Base-by-base conservation (phyloP, 768 basidiomycete species). In the Rhizopogon vesiculosus region DNA sequence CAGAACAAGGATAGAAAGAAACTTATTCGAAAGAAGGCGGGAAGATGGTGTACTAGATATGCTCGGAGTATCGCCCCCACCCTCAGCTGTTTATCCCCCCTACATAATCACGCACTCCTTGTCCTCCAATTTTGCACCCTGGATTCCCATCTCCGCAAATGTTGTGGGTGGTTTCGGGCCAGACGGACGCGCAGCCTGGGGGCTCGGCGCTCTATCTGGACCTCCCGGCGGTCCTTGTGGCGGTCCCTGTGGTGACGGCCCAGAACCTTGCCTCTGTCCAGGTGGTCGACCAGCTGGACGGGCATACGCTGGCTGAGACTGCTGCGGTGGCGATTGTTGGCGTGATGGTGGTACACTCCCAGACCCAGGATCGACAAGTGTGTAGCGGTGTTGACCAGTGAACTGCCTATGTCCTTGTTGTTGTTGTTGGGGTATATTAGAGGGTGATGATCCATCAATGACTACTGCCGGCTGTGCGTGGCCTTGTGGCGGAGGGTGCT, bases 91-190 rank as follows among this genome's bases (percentile, higher is more conserved):
- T 40, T n/a, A 16, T 18, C 18, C 5, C 10, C 42, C 35, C 35
- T 49, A 97, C 93, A 97, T 95, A 60, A 97, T 80, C 35, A 90
- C 72, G 75, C 93, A 96, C 0, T 91, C 87, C 70, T 93, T 86
- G 5, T 90, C 82, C 64, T 93, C 84, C 43, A 83, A 80, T 64
- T 88, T 90, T 28, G 78, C 82, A 12, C 87, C 86, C 33, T 85
- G 81, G 64, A 93, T 87, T 0, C 94, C 94, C 93, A 97, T 94
- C 76, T 96, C 93, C 19, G 87, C 89, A 72, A 97, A 95, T 43
- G 93, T 94, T 64, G 86, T 78, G 1, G 89, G 82, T 1, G 85
- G 79, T 53, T 64, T 72, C 16, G 54, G 43, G 31, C 22, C 50
- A 13, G 60, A 29, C 9, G 45, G 39, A 38, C 44, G 51, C 25